These are phyloP conservation scores for Colletotrichum godetiae DNA, from an alignment of 2,329 filamentous ascomycete genomes.

Conservation along the genomic window DNA sequence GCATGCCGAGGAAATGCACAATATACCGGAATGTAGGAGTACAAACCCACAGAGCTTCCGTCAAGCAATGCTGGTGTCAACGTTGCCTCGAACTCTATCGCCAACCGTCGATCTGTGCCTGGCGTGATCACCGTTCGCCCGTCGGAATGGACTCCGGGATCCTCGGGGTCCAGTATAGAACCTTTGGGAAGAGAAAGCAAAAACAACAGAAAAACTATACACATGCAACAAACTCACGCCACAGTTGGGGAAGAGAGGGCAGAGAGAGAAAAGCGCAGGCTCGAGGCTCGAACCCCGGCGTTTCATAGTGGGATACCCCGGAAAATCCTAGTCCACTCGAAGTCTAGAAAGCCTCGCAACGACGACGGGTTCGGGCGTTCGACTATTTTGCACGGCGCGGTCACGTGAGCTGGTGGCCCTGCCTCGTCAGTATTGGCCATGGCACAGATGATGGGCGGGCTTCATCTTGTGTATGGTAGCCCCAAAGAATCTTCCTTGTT, in stretches of 20 bases:
- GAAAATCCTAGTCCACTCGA: background rate
- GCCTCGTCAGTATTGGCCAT: background rate
- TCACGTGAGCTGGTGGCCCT: background rate
- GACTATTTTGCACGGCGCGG: background rate
- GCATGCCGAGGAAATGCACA: background rate
- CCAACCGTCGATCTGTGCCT: background rate
- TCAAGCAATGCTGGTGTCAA: background rate
- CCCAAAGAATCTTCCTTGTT: background rate
- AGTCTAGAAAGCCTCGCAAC: background rate
- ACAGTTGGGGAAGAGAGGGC: background rate
- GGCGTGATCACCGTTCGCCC: background rate
- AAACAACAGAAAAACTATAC: background rate
- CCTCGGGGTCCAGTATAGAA: constrained; percentile 4
- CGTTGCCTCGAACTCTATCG: background rate
- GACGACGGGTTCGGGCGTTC: constrained; percentile 6
- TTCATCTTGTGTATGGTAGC: background rate
- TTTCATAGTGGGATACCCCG: constrained; percentile 18
- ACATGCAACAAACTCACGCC: background rate
- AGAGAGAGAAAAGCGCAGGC: background rate
- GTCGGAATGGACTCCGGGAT: constrained; percentile 14
- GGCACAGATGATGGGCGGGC: background rate
- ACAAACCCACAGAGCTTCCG: background rate
- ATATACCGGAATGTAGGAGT: background rate
- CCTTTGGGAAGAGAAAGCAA: background rate
- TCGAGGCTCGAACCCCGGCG: background rate